Evolutionary conservation across 1,139 yeast species (phyloP).

Genomic region (Blastobotrys raffinosifermentans): DNA sequence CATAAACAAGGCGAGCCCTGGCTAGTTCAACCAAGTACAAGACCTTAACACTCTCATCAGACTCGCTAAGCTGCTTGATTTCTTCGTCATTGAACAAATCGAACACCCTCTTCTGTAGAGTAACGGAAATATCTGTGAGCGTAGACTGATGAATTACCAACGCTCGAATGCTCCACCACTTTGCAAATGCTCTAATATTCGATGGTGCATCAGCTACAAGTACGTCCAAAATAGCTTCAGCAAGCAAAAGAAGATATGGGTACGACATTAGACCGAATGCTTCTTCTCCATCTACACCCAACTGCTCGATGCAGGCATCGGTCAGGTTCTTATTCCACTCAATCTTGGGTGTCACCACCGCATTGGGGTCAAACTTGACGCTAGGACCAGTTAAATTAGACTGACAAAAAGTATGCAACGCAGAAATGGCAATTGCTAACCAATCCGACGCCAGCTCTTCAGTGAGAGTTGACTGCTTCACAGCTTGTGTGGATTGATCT

Average conservation of each 20-base stretch:
- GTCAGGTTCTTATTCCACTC: constrained; percentile 12
- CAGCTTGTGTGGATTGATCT: too few relatives aligned
- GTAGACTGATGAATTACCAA: constrained; percentile 33
- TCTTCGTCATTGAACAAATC: constrained; percentile 14
- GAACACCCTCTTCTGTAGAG: constrained; percentile 8
- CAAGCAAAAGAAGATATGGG: constrained; percentile 29
- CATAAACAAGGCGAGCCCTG: constrained; percentile 45
- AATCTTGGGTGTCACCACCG: constrained; percentile 9
- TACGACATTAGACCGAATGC: constrained; percentile 30
- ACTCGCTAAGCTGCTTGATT: constrained; percentile 16
- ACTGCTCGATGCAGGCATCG: constrained; percentile 14
- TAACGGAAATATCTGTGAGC: constrained; percentile 24
- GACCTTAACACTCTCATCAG: constrained; percentile 3
- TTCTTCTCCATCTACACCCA: constrained; percentile 30
- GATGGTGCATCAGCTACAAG: constrained; percentile 9
- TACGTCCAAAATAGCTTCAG: constrained; percentile 21
- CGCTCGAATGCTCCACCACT: constrained; percentile 34
- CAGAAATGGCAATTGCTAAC: constrained; percentile 32
- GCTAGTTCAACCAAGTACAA: constrained; percentile 60
- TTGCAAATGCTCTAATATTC: constrained; percentile 14
- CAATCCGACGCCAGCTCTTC: constrained; percentile 7
- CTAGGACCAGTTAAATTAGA: constrained; percentile 82
- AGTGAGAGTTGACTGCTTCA: too few relatives aligned
- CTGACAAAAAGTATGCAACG: constrained; percentile 67
- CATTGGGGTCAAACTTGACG: constrained; percentile 35